phyloP scores from a whole-genome alignment of 768 basidiomycete species.

The Auricularia sp. region DNA sequence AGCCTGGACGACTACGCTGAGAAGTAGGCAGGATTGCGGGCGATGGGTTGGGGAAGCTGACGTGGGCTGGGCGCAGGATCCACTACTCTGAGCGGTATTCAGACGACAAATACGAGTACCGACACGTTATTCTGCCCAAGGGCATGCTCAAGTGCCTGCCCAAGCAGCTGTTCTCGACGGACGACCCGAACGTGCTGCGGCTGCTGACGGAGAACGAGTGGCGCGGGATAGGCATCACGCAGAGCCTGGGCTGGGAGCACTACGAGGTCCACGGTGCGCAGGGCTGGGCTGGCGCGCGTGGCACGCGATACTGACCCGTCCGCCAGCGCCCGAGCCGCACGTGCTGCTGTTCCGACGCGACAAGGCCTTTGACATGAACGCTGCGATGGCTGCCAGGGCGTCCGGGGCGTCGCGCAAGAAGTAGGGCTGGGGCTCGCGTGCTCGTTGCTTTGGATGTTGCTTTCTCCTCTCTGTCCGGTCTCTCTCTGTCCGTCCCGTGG shows the following conservation, averaged over 20 bases:
- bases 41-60: background rate
- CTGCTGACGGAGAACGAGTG: constrained; percentile 83
- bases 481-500: background rate
- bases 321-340: constrained; percentile 79
- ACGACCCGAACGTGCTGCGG: constrained; percentile 47
- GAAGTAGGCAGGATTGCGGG: background rate
- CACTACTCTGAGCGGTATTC: constrained; percentile 88
- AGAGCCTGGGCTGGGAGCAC: constrained; percentile 94
- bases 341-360: constrained; percentile 85
- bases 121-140: constrained; percentile 94
- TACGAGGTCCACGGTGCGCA: constrained; percentile 87
- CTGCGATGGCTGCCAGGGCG: constrained; percentile 8
- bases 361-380: constrained; percentile 44
- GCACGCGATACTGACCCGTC: background rate
- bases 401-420: background rate
- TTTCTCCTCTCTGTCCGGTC: background rate
- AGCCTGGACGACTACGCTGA: background rate
- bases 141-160: constrained; percentile 90
- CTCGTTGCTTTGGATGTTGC: background rate
- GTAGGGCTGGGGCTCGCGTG: background rate
- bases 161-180: constrained; percentile 55
- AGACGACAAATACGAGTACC: constrained; percentile 89
- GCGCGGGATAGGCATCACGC: constrained; percentile 92
- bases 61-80: constrained; percentile 38
- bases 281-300: background rate